phyloP scores from a whole-genome alignment of 1,139 yeast species.

The Eremothecium gossypii region DNA sequence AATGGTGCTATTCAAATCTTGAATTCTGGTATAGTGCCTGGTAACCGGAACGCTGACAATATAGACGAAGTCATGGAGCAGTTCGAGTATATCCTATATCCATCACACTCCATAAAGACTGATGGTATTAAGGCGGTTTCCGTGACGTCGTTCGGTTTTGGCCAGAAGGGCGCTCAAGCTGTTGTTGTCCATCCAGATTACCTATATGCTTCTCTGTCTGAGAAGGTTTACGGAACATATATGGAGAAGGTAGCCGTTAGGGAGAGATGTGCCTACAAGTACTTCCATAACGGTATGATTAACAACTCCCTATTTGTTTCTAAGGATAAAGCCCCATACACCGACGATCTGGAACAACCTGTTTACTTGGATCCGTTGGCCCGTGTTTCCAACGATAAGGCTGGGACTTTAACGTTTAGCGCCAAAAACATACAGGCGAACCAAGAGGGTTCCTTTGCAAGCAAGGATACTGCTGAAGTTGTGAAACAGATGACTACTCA shows the following conservation, averaged over 20 bases:
- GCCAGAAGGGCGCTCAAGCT: constrained; percentile 99
- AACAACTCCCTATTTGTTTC: constrained; percentile 87
- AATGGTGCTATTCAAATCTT: constrained; percentile 95
- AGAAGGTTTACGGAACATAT: constrained; percentile 59
- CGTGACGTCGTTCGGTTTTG: constrained; percentile 95
- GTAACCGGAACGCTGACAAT: constrained; percentile 97
- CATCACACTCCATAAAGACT: constrained; percentile 87
- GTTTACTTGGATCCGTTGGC: constrained; percentile 96
- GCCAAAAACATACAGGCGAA: constrained; percentile 30
- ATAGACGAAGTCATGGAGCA: constrained; percentile 75
- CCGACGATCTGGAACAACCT: constrained; percentile 73
- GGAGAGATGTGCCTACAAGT: constrained; percentile 86
- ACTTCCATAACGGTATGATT: constrained; percentile 92
- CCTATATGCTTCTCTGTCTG: constrained; percentile 74
- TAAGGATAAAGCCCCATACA: constrained; percentile 88
- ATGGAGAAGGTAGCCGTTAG: constrained; percentile 64
- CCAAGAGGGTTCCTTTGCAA: constrained; percentile 15
- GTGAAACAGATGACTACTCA: constrained; percentile 29
- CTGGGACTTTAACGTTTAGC: constrained; percentile 44
- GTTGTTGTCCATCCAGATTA: constrained; percentile 88
- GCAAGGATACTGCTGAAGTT: constrained; percentile 19
- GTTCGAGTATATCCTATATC: constrained; percentile 83
- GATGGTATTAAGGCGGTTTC: constrained; percentile 97
- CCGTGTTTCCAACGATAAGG: constrained; percentile 52
- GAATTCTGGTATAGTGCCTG: constrained; percentile 92